phyloP scores from a whole-genome alignment of 805 yeast genomes.

The Candida taoyuanica region DNA sequence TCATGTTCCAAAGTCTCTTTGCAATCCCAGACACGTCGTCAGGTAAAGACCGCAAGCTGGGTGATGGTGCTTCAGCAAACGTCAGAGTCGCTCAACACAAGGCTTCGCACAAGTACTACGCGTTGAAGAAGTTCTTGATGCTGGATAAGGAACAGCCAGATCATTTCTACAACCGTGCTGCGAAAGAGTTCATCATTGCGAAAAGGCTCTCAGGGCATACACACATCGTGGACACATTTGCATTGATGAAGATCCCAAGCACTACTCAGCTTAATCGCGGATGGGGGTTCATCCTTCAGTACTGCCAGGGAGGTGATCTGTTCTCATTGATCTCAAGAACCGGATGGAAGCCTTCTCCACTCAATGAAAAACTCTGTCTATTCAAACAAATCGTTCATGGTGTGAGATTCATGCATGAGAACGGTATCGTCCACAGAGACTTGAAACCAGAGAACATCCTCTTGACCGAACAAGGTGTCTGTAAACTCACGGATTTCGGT shows the following conservation, averaged over 20 bases:
- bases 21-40: conserved; percentile 35
- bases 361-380: conserved; percentile 54
- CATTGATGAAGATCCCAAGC: conserved; percentile 53
- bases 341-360: conserved; percentile 53
- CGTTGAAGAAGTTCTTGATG: conserved; percentile 60
- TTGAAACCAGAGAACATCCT: conserved; percentile 71
- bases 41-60: conserved; percentile 46
- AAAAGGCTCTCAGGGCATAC: conserved; percentile 48
- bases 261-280: conserved; percentile 52
- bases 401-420: conserved; percentile 54
- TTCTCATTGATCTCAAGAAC: conserved; percentile 46
- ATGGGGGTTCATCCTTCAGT: conserved; percentile 74
- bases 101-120: conserved; percentile 42
- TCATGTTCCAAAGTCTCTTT: conserved; percentile 51
- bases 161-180: conserved; percentile 59
- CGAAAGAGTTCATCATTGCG: conserved; percentile 60
- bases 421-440: conserved; percentile 69
- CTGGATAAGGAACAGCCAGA: conserved; percentile 58
- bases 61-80: conserved; percentile 69
- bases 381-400: conserved; percentile 68
- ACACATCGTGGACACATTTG: conserved; percentile 55
- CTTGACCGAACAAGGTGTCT: conserved; percentile 53
- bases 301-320: conserved; percentile 58
- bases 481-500: conserved; percentile 74
- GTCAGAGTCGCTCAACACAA: conserved; percentile 47